phyloP scores from a whole-genome alignment of 2,329 filamentous ascomycete species.

The Ophiostoma sp. region DNA sequence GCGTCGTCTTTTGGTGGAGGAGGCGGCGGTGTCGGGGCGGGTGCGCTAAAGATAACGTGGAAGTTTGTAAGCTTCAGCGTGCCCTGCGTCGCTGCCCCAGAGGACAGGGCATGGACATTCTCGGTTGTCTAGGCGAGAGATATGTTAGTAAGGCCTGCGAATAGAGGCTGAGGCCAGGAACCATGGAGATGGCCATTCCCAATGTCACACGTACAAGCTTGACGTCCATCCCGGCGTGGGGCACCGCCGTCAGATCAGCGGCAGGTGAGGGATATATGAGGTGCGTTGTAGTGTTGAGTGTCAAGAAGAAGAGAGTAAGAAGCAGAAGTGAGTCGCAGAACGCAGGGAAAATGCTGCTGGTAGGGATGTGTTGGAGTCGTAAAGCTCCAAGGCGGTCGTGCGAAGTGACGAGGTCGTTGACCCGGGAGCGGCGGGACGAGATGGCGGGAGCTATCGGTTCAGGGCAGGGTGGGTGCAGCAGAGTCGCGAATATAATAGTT shows the following conservation, averaged over 20 bases:
- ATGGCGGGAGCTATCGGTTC: background rate
- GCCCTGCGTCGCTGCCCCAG: conserved; percentile 52
- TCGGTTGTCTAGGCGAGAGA: conserved; percentile 43
- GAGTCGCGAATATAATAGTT: background rate
- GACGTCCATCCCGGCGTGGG: conserved; percentile 28
- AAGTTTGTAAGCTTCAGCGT: conserved; percentile 58
- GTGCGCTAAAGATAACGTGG: conserved; percentile 53
- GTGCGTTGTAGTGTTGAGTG: background rate
- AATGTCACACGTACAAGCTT: conserved; percentile 26
- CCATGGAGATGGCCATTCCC: background rate
- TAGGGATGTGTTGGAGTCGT: background rate
- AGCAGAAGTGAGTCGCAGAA: background rate
- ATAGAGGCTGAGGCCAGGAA: background rate
- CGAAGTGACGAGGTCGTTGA: background rate
- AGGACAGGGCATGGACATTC: conserved; percentile 55
- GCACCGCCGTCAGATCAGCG: conserved; percentile 20
- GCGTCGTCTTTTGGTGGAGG: conserved; percentile 21
- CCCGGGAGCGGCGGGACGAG: background rate
- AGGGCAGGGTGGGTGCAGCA: background rate
- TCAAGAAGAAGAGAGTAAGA: background rate
- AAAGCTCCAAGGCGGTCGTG: background rate
- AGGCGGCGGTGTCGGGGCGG: conserved; percentile 33
- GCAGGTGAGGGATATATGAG: background rate
- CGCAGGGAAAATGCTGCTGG: background rate
- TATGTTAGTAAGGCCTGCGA: background rate